Evolutionary conservation across 2,329 filamentous ascomycete species (phyloP), one percentile per base, ranked within the genome.

Genomic region (Coniella vitis): DNA sequence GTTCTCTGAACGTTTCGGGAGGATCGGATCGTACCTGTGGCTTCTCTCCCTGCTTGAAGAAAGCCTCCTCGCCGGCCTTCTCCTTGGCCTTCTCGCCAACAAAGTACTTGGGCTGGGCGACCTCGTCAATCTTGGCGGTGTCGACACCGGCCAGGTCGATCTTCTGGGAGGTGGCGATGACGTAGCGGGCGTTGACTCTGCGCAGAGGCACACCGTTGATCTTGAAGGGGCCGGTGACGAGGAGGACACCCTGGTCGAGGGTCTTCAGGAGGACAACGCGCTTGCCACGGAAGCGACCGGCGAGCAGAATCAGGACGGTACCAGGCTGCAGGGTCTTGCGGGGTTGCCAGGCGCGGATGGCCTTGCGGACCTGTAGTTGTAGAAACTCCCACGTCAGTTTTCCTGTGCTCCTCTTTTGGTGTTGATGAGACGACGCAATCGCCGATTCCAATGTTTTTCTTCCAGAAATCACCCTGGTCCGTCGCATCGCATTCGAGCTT

Each of bases 21-120:
- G 44, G 31, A 29, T 46, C 31, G 22, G 13, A 14, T 39, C 36
- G 34, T 41, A 40, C 49, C 89, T 95, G 81, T 70, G 88, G 79
- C 84, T 95, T 95, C 85, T 96, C 90, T 73, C 90, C 82, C 82
- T 96, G 90, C 84, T 93, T 90, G 86, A 97, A 96, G 84, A 98
- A 98, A 71, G 90, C 88, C 72, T 96, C 91, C 83, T 98, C 91
- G 65, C 85, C 84, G 65, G 87, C 86, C 87, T 96, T 95, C 80
- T 95, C 89, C 75, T 90, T 83, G 66, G 78, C 70, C 84, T 95
- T 95, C 74, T 97, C 93, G 69, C 86, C 86, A 68, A 87, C 86
- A 81, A 98, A 98, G 87, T 98, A 98, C 74, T 87, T 88, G 66
- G 72, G 80, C 68, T 82, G 74, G 59, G 82, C 76, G 63, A 84